A percentile compares a stretch with the other conserved stretches of the same genome.
phyloP scores from a whole-genome alignment of 1,284 basidiomycete genomes.

The Schizophyllum amplum region DNA sequence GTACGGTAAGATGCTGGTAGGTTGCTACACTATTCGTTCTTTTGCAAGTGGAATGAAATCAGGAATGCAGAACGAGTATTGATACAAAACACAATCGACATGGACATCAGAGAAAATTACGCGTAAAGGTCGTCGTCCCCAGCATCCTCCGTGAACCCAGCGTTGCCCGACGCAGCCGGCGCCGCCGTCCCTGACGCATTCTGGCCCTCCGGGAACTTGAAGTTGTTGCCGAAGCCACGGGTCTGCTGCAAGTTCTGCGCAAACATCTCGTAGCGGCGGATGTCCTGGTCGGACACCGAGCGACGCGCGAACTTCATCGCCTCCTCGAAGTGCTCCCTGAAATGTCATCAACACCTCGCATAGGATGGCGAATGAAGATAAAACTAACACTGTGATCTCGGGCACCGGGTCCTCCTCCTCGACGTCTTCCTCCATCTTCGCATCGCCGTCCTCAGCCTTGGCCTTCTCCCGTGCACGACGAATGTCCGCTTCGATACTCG shows the following conservation, averaged over 20 bases:
- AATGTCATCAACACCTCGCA: background rate
- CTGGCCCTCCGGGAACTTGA: constrained; percentile 91
- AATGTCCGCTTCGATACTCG: constrained; percentile 92
- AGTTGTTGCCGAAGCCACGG: constrained; percentile 80
- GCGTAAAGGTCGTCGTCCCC: constrained; percentile 89
- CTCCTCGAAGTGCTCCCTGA: constrained; percentile 93
- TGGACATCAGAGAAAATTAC: constrained; percentile 27
- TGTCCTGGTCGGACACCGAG: constrained; percentile 91
- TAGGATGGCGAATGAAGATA: constrained; percentile 20
- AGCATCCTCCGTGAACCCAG: constrained; percentile 74
- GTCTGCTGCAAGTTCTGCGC: constrained; percentile 83
- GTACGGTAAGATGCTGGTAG: too few relatives aligned
- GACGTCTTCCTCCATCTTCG: constrained; percentile 72
- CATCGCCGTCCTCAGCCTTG: constrained; percentile 52
- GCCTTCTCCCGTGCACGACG: constrained; percentile 76
- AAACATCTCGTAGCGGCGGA: constrained; percentile 92
- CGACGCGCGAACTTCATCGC: constrained; percentile 92
- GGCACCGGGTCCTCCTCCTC: constrained; percentile 93
- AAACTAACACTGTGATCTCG: constrained; percentile 88
- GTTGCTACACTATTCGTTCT: background rate
- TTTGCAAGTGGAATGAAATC: background rate
- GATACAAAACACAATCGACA: background rate
- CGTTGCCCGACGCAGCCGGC: constrained; percentile 47
- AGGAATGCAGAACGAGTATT: background rate
- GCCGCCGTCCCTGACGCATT: constrained; percentile 38